Conservation (phyloP, 768 basidiomycete species). For the Boletus coccyginus region DNA sequence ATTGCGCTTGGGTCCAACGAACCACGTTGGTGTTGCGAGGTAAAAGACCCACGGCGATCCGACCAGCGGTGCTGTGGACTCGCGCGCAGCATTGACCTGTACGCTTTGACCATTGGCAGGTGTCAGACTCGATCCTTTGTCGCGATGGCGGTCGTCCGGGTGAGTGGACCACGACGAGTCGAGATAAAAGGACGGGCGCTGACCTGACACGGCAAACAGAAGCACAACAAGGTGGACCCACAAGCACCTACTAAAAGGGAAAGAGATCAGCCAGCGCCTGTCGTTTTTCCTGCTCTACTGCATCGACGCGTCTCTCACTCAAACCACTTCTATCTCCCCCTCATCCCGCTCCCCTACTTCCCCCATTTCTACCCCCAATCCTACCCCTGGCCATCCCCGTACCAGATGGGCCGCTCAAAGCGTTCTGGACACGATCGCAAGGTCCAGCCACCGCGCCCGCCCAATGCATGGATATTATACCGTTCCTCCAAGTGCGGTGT, state of each 20-base stretch:
- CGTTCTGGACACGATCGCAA: slow-evolving; percentile 4
- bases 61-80: background rate
- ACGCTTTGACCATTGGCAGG: slow-evolving; percentile 18
- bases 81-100: background rate
- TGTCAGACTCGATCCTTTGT: slow-evolving; percentile 6
- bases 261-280: slow-evolving; percentile 20
- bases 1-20: background rate
- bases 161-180: slow-evolving; percentile 10
- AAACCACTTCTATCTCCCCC: slow-evolving; percentile 18
- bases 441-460: slow-evolving; percentile 57
- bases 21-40: background rate
- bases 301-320: slow-evolving; percentile 28
- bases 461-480: slow-evolving; percentile 84
- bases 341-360: slow-evolving; percentile 1
- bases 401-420: slow-evolving; percentile 22
- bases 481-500: slow-evolving; percentile 52
- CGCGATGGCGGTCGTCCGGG: slow-evolving; percentile 12
- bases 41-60: background rate
- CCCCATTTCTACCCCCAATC: slow-evolving; percentile 4
- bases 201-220: slow-evolving; percentile 25
- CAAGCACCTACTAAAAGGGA: slow-evolving; percentile 36
- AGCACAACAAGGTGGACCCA: slow-evolving; percentile 35
- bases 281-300: slow-evolving; percentile 23
- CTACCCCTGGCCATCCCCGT: slow-evolving; percentile 6
- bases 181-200: slow-evolving; percentile 12